Conservation (phyloP, 169 alveolate species). For the Eimeria necatrix region DNA sequence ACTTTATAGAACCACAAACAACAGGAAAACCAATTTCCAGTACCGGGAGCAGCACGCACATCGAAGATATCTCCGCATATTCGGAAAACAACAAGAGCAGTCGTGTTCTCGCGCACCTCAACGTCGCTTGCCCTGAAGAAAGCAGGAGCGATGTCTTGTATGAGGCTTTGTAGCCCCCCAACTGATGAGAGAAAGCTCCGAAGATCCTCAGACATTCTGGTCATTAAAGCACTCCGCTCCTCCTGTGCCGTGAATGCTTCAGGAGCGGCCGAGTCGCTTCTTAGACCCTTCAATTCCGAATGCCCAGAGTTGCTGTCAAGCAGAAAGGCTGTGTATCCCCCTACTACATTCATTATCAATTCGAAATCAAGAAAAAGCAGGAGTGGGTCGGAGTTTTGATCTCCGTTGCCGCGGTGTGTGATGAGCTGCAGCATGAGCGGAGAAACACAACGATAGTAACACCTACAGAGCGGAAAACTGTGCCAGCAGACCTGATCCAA, state of each 20-base stretch:
- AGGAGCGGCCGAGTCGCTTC: not conserved
- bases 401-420: not conserved
- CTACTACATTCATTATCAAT: not conserved
- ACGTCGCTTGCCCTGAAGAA: slow-evolving; percentile 31
- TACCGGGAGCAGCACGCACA: not conserved
- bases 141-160: slow-evolving; percentile 48
- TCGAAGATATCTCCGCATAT: not conserved
- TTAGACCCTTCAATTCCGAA: slow-evolving; percentile 16
- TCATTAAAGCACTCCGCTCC: not conserved
- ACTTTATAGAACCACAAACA: not conserved
- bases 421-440: slow-evolving; percentile 34
- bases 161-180: slow-evolving; percentile 60
- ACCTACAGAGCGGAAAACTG: slow-evolving; percentile 12
- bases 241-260: slow-evolving; percentile 2
- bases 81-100: not conserved
- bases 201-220: slow-evolving; percentile 6
- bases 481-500: not conserved
- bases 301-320: not conserved
- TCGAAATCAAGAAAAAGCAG: slow-evolving; percentile 20
- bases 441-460: not conserved
- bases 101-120: slow-evolving; percentile 16
- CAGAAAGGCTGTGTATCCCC: slow-evolving; percentile 32
- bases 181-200: not conserved
- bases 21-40: too few relatives aligned
- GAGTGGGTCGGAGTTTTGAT: slow-evolving; percentile 24